Conservation (phyloP, 108 stramenopile genomes). For the Ochromonas danica region DNA sequence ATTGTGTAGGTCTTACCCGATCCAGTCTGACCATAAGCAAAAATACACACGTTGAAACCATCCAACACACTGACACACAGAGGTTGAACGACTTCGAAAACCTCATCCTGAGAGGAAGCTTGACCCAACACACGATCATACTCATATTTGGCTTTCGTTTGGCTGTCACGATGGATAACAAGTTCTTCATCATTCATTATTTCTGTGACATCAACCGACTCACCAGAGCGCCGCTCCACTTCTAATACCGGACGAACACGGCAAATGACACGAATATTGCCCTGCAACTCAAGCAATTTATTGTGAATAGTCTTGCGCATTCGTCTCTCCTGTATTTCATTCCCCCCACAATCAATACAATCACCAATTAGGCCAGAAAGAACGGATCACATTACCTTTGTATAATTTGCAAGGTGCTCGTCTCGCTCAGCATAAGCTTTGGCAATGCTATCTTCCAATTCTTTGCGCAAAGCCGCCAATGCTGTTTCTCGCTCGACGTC, state of each 20-base stretch:
- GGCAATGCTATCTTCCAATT: neutral
- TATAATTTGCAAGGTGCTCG: constrained; percentile 29
- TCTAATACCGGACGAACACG: constrained; percentile 51
- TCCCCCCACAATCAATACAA: no score
- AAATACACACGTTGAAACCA: neutral
- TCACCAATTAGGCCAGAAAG: no score
- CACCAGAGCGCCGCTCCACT: constrained; percentile 35
- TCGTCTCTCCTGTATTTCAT: constrained; percentile 22
- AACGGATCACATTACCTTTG: constrained; percentile 3
- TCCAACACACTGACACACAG: neutral
- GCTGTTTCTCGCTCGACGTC: neutral
- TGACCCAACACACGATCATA: constrained; percentile 11
- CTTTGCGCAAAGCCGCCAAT: neutral
- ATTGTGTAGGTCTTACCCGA: constrained; percentile 45
- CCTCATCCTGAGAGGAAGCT: neutral
- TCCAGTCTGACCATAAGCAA: constrained; percentile 28
- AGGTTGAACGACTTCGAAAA: neutral
- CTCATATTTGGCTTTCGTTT: constrained; percentile 23
- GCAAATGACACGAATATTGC: constrained; percentile 64
- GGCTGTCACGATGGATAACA: constrained; percentile 6
- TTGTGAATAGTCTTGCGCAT: constrained; percentile 46
- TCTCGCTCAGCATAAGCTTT: constrained; percentile 29
- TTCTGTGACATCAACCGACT: constrained; percentile 32
- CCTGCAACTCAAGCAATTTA: constrained; percentile 60
- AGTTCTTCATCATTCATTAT: constrained; percentile 24